Percentiles rank a stretch among this genome's conserved stretches.
phyloP scores from a whole-genome alignment of 129 eudicot genomes.

The Arctium minus region DNA sequence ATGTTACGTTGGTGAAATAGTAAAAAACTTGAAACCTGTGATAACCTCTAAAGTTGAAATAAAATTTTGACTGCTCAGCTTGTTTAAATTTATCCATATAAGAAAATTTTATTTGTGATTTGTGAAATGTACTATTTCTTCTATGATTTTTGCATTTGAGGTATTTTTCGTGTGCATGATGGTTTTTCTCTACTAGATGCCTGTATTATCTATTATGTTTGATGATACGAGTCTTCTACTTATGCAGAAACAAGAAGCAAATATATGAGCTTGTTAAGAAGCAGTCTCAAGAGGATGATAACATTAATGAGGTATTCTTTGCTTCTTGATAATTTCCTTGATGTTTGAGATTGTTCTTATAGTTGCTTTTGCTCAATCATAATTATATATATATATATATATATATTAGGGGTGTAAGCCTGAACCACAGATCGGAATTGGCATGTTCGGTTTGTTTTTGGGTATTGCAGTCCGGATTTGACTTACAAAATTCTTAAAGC shows the following conservation, averaged over 20 bases:
- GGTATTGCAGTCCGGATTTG: background rate
- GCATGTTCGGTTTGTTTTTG: background rate
- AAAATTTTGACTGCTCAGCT: background rate
- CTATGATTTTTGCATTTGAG: background rate
- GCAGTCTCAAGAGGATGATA: conserved; percentile 72
- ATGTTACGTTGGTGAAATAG: background rate
- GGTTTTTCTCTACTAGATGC: background rate
- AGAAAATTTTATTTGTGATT: background rate
- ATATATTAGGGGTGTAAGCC: background rate
- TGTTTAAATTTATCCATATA: background rate
- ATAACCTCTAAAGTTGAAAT: background rate
- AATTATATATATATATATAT: background rate
- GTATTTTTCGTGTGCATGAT: background rate
- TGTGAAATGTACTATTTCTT: background rate
- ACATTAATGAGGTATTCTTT: conserved; percentile 55
- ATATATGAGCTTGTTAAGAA: conserved; percentile 78
- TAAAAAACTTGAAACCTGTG: background rate
- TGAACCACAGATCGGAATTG: background rate
- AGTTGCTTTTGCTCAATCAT: conserved; percentile 8
- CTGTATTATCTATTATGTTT: conserved; percentile 11
- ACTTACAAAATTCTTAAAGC: too few relatives aligned
- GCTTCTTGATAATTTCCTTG: background rate
- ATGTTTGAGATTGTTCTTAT: conserved; percentile 1
- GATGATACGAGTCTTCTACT: conserved; percentile 9
- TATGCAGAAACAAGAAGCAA: conserved; percentile 78